phyloP scores from a whole-genome alignment of 1,139 yeast genomes.

The Kodamaea suecica region DNA sequence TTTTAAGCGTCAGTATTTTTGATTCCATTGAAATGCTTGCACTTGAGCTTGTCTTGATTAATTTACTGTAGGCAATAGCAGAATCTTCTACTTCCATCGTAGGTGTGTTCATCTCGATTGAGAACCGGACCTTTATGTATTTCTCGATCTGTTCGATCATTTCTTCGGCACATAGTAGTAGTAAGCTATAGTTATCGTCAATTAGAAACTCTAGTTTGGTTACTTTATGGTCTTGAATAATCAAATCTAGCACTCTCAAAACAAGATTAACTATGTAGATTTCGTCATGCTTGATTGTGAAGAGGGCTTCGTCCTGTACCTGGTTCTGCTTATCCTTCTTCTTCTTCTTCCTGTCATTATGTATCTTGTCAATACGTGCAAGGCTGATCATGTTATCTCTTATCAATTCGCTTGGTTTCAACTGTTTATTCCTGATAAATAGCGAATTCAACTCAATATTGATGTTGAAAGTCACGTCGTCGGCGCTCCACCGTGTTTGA shows the following conservation, averaged over 20 bases:
- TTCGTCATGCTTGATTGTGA: constrained; percentile 17
- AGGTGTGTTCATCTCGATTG: neutral
- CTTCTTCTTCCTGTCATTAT: neutral
- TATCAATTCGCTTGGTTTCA: constrained; percentile 34
- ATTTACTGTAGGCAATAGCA: too few relatives aligned
- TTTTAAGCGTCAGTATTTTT: neutral
- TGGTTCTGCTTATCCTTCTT: constrained; percentile 4
- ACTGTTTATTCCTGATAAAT: constrained; percentile 26
- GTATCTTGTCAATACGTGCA: constrained; percentile 27
- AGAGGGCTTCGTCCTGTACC: neutral
- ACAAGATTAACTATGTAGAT: constrained; percentile 34
- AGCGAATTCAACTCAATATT: constrained; percentile 39
- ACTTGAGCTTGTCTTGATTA: too few relatives aligned
- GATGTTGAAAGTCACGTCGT: constrained; percentile 20
- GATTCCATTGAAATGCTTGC: neutral
- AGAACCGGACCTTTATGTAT: constrained; percentile 14
- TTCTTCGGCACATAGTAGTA: constrained; percentile 29
- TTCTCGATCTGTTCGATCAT: constrained; percentile 27
- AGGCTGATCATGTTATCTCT: constrained; percentile 34
- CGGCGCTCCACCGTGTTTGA: neutral
- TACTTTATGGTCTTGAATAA: constrained; percentile 7
- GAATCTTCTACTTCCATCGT: too few relatives aligned
- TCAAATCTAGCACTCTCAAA: constrained; percentile 20
- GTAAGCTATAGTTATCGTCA: constrained; percentile 32
- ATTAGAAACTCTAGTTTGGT: constrained; percentile 20